Percentiles rank a stretch among this genome's conserved stretches.
These are phyloP conservation scores for Beverwykella pulmonaria DNA, from an alignment of 495 filamentous ascomycete species.

Conservation along the genomic window DNA sequence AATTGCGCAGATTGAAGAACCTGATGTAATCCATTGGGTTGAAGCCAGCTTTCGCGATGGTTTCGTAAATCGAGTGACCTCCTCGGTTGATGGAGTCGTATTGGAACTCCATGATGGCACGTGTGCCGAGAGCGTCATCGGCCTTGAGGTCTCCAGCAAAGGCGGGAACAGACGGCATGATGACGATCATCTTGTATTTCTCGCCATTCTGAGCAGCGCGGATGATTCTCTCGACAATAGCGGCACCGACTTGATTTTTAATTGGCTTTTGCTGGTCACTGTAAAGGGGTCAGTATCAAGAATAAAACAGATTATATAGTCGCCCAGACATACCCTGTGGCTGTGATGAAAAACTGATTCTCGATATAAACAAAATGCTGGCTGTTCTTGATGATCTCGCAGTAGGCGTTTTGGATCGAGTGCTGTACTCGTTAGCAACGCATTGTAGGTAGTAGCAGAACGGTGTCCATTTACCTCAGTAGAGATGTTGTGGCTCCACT, in stretches of 20 bases:
- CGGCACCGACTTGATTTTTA: slow-evolving; percentile 81
- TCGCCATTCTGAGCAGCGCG: slow-evolving; percentile 71
- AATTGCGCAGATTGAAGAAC: slow-evolving; percentile 94
- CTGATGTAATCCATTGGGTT: slow-evolving; percentile 80
- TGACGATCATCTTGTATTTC: slow-evolving; percentile 80
- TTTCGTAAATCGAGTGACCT: slow-evolving; percentile 82
- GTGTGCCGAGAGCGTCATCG: slow-evolving; percentile 78
- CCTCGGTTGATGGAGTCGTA: slow-evolving; percentile 89
- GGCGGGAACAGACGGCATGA: slow-evolving; percentile 85
- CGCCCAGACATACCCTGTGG: slow-evolving; percentile 55
- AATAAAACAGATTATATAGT: not conserved
- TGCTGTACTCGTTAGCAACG: slow-evolving; percentile 55
- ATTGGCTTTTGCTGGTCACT: slow-evolving; percentile 72
- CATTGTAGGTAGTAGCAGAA: not conserved
- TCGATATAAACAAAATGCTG: slow-evolving; percentile 92
- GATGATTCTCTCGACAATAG: slow-evolving; percentile 85
- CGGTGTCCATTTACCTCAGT: slow-evolving; percentile 47
- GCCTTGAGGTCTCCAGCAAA: slow-evolving; percentile 87
- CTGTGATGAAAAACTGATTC: slow-evolving; percentile 98
- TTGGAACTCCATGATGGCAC: slow-evolving; percentile 96
- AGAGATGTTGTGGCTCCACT: slow-evolving; percentile 71
- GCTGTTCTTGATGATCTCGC: slow-evolving; percentile 75
- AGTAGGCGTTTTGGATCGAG: slow-evolving; percentile 88
- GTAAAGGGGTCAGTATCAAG: not conserved
- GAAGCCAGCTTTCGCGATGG: slow-evolving; percentile 69